Base-by-base conservation (phyloP, 805 yeast genomes). In the Komagataella ulmi region DNA sequence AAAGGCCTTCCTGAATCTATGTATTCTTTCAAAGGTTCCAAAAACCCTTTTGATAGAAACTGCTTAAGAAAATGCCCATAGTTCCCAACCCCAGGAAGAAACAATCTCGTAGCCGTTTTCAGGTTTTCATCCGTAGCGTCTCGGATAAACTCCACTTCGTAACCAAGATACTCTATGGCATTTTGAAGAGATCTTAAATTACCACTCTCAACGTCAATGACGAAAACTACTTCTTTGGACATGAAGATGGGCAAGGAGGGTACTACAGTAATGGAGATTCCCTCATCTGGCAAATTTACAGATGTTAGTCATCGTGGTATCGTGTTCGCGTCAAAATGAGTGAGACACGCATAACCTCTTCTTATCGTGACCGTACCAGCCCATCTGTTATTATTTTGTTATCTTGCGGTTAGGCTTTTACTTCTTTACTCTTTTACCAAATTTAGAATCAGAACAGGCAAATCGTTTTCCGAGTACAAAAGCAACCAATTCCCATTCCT, bases 31-130 rank as follows among this genome's bases (percentile, higher is more conserved):
- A 95, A 68, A 0, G 95, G 95, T 44, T 70, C 75, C 12, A 74
- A 79, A 54, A 91, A 80, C 0, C 81, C 78, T 53, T 85, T 75
- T 3, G 71, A 70, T 48, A 72, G 73, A 48, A 93, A 66, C 58
- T 85, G 80, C 50, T 78, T 79, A 54, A 90, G 89, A 64, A 91
- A 90, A 64, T 93, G 98, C 47, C 97, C 99, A 65, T 80, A 95
- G 64, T 89, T 91, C 10, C 99, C 99, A 17, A 93, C 99, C 24
- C 99, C 99, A 6, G 99, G 99, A 21, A 93, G 75, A 54, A 93
- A 75, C 55, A 93, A 71, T 59, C 72, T 73, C 44, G 66, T 69
- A 47, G 86, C 85, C 8, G 71, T 59, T 21, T 67, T 54, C 52
- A 74, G 57, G 44, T 65, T 66, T 52, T 81, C 80, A 52, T 85